Base-by-base conservation (phyloP, 768 basidiomycete genomes). In the Sarcodon sp. region DNA sequence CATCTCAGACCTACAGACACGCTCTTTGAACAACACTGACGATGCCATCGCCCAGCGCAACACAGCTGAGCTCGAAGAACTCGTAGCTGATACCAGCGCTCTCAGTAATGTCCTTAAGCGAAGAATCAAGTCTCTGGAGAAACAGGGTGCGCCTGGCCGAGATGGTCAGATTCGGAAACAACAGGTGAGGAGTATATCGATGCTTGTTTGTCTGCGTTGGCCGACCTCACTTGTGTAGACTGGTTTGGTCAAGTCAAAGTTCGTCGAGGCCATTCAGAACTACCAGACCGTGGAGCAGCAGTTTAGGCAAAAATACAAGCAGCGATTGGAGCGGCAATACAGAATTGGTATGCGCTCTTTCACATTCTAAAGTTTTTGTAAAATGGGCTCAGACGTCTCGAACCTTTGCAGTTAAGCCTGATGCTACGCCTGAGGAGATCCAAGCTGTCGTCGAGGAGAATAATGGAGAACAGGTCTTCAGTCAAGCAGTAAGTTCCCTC, bases 381-480 rank as follows among this genome's bases (percentile, higher is more conserved):
- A 4, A 27, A 27, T 27, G 21, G 2, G 21, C 21, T 27, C 4
- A 27, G 21, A 27, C 4, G 21, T 27, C 21, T n/a, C 18, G 18
- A 6, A 31, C 11, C 47, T 43, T 34, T 44, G 3, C 50, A 87
- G 89, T 90, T 43, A 92, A 93, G 63, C 87, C 88, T 2, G 78
- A 89, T 55, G 91, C 91, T 15, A 80, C 87, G 31, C 75, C 76
- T 9, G 82, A 89, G 50, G 89, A 94, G 59, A 69, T 94, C 34
- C 68, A 75, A 50, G 68, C 77, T 27, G 77, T 80, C 34, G 79
- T 84, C 2, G 71, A 84, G 45, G 78, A 83, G 52, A 78, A 75
- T 48, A 67, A 67, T 50, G 73, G 76, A 31, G 75, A 75, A 34
- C 82, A 87, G 58, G 79, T 92, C 39, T 94, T 94, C 66, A 74